Conservation (phyloP, 352 stramenopile species). For the Phytopythium litorale region DNA sequence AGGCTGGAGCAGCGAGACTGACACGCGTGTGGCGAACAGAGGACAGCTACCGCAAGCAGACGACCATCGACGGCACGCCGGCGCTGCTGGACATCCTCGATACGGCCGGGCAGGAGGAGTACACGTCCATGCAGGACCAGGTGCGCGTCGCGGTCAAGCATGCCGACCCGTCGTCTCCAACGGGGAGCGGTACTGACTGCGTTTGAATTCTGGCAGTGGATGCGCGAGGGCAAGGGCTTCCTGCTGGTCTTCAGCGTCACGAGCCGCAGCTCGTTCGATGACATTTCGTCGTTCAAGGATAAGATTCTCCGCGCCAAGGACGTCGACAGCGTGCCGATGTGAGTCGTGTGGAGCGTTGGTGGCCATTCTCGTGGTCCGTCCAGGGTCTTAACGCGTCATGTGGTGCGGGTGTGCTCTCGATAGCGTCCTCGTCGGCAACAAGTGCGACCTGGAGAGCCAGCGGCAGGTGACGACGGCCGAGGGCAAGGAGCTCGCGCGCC, state of each 20-base stretch:
- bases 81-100: slow-evolving; percentile 89
- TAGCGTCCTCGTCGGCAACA: slow-evolving; percentile 86
- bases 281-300: slow-evolving; percentile 87
- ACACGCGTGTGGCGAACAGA: slow-evolving; percentile 33
- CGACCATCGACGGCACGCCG: slow-evolving; percentile 78
- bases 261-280: slow-evolving; percentile 88
- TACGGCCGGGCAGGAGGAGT: slow-evolving; percentile 91
- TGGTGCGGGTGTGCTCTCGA: background rate
- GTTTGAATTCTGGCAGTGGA: slow-evolving; percentile 58
- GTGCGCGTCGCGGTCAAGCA: slow-evolving; percentile 16
- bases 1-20: background rate
- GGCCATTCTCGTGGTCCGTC: too few species aligned
- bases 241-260: slow-evolving; percentile 89
- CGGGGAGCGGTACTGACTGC: background rate
- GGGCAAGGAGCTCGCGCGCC: slow-evolving; percentile 58
- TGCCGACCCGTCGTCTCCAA: background rate
- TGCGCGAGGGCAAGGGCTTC: slow-evolving; percentile 91
- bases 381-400: background rate
- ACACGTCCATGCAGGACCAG: slow-evolving; percentile 91
- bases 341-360: slow-evolving; percentile 2
- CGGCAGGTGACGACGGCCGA: slow-evolving; percentile 65
- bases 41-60: slow-evolving; percentile 91
- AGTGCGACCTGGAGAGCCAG: slow-evolving; percentile 79
- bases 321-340: slow-evolving; percentile 83
- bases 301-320: slow-evolving; percentile 90